A percentile compares a stretch with the other conserved stretches of the same genome.
phyloP scores from a whole-genome alignment of 2,329 filamentous ascomycete species.

The Trichoderma sp. region DNA sequence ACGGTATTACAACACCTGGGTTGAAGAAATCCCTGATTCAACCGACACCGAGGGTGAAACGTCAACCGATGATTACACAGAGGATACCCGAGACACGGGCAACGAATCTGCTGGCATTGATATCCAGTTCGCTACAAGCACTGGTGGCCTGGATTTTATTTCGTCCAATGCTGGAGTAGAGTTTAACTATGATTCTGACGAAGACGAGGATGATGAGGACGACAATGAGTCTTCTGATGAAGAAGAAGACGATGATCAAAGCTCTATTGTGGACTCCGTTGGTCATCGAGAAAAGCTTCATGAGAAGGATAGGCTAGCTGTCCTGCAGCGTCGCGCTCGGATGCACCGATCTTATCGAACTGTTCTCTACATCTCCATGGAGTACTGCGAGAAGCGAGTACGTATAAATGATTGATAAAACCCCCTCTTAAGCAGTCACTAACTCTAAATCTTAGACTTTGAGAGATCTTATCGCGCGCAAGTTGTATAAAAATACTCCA shows the following conservation, averaged over 20 bases:
- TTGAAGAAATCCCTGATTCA: conserved; percentile 65
- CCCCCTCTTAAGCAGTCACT: background rate
- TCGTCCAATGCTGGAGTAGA: conserved; percentile 80
- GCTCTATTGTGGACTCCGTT: conserved; percentile 36
- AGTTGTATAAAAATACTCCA: conserved; percentile 68
- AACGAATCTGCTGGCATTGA: conserved; percentile 40
- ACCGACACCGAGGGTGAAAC: conserved; percentile 57
- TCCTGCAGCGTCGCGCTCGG: conserved; percentile 34
- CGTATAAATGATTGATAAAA: conserved; percentile 30
- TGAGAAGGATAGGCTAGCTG: conserved; percentile 32
- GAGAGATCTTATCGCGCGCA: conserved; percentile 78
- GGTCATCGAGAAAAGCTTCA: conserved; percentile 31
- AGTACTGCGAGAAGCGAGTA: conserved; percentile 90
- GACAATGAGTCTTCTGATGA: conserved; percentile 47
- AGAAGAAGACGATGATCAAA: conserved; percentile 48
- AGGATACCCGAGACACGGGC: conserved; percentile 35
- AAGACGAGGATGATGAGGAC: conserved; percentile 45
- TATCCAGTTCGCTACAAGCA: conserved; percentile 67
- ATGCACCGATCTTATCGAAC: conserved; percentile 60
- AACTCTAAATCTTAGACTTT: conserved; percentile 56
- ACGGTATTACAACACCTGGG: conserved; percentile 93
- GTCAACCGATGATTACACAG: conserved; percentile 48
- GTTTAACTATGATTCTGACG: conserved; percentile 64
- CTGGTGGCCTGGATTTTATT: conserved; percentile 86
- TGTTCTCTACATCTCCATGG: conserved; percentile 96